Percentiles rank a stretch among this genome's conserved stretches.
Conservation (phyloP, 768 basidiomycete genomes). For the Suillus cothurnatus region DNA sequence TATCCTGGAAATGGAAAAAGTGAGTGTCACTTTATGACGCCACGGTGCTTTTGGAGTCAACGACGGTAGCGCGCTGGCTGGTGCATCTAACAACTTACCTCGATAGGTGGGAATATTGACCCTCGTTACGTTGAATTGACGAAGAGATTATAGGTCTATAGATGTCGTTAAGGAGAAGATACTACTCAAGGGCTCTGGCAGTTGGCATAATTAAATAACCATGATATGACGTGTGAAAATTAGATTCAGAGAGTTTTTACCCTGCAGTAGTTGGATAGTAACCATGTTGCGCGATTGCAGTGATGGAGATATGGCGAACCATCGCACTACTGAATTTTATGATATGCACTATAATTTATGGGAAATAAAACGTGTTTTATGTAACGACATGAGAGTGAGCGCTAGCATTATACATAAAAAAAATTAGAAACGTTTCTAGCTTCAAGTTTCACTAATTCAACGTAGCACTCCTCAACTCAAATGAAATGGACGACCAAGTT, state of each 20-base stretch:
- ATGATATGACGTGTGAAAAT: background rate
- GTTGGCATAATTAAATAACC: slow-evolving; percentile 5
- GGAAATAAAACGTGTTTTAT: slow-evolving; percentile 26
- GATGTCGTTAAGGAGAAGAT: background rate
- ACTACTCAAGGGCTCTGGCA: background rate
- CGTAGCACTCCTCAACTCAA: no score
- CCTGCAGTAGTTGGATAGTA: background rate
- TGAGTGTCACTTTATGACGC: background rate
- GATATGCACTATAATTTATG: no score
- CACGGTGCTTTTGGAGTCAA: background rate
- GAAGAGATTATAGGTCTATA: background rate
- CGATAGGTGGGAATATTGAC: background rate
- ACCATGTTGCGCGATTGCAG: slow-evolving; percentile 4
- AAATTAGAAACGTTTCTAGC: background rate
- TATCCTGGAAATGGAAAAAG: background rate
- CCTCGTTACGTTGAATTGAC: background rate
- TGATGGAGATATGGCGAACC: slow-evolving; percentile 9
- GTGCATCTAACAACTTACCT: background rate
- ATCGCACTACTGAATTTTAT: no score
- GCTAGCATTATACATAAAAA: slow-evolving; percentile 24
- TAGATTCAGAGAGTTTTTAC: background rate
- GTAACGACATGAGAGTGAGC: slow-evolving; percentile 22
- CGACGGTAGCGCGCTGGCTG: background rate
- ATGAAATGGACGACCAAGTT: no score
- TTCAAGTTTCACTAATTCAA: background rate